Percentiles rank a stretch among this genome's conserved stretches.
Conservation (phyloP, 2,329 filamentous ascomycete genomes). For the Hypoxylon sp. region DNA sequence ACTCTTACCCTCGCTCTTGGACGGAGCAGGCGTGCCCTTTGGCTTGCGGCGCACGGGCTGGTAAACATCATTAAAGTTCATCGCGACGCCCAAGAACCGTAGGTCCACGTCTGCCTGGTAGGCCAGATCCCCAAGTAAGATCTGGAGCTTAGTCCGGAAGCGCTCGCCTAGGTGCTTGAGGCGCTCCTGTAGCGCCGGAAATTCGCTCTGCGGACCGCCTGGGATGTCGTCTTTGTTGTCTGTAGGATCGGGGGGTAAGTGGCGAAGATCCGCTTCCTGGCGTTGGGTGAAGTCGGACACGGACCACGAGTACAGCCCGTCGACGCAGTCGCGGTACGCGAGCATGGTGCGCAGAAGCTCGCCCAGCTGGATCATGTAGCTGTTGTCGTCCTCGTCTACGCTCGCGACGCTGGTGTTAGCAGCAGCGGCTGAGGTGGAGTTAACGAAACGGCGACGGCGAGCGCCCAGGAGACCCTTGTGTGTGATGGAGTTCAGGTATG, state of each 20-base stretch:
- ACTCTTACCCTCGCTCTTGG: slow-evolving; percentile 13
- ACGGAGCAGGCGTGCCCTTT: slow-evolving; percentile 52
- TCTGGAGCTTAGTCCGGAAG: slow-evolving; percentile 82
- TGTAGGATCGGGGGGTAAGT: slow-evolving; percentile 63
- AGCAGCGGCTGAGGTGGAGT: slow-evolving; percentile 56
- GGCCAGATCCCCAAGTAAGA: slow-evolving; percentile 88
- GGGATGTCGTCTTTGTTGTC: slow-evolving; percentile 55
- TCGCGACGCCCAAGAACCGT: slow-evolving; percentile 93
- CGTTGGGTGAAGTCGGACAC: slow-evolving; percentile 92
- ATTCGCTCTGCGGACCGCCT: slow-evolving; percentile 73
- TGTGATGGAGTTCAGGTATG: slow-evolving; percentile 93
- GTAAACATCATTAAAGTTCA: slow-evolving; percentile 99
- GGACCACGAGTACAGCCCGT: slow-evolving; percentile 93
- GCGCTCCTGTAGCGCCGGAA: slow-evolving; percentile 81
- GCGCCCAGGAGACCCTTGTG: slow-evolving; percentile 94
- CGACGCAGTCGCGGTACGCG: slow-evolving; percentile 90
- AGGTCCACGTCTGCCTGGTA: slow-evolving; percentile 96
- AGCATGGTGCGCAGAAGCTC: slow-evolving; percentile 96
- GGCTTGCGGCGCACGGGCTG: slow-evolving; percentile 78
- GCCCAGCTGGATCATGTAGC: slow-evolving; percentile 91
- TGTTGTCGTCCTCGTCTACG: slow-evolving; percentile 75
- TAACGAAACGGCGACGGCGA: slow-evolving; percentile 62
- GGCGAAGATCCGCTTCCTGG: slow-evolving; percentile 86
- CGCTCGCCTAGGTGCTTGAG: slow-evolving; percentile 78
- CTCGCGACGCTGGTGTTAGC: slow-evolving; percentile 54